Base-by-base conservation (phyloP, 805 yeast genomes). In the Yamadazyma insecticola region DNA sequence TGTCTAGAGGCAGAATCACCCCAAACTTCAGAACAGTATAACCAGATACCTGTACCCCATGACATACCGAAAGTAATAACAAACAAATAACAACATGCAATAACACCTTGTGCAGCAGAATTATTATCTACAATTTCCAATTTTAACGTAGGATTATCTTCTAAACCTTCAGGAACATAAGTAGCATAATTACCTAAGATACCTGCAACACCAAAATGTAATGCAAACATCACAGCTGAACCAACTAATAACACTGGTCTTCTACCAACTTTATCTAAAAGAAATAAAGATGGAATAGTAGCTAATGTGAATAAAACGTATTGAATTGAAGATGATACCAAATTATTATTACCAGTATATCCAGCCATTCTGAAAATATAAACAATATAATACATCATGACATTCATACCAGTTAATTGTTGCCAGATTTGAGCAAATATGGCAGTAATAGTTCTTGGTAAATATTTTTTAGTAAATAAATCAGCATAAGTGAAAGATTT, bases 311-410 rank as follows among this genome's bases (percentile, higher is more conserved):
- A 72, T 37, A 72, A 43, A 27, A 72, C 69, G 47, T 76, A 76
- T 48, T 74, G 78, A 39, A 77, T 66, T 11, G 77, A 70, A 16
- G 77, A 70, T 2, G 79, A 55, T 28, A 74, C 63, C 42, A 72
- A 57, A 36, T 62, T 60, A n/a, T 72, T 55, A 44, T 70, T 59
- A 22, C 75, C 73, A n/a, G 43, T 37, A 53, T 67, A 63, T 20
- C 83, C 83, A 13, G 79, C 78, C 78, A 76, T 74, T 35, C 69
- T 57, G 61, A 80, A 77, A 39, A 79, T 69, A 48, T 73, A 68
- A 21, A 76, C 81, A 37, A 78, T 72, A 45, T 76, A 78, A 66
- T 78, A 78, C 74, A 78, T 74, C 66, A 76, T 67, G 37, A 75
- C 78, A 48, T 78, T 78, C 70, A 74, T 71, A 38, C 84, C 85